Evolutionary conservation across 202 grass and related monocot genomes (phyloP), one percentile per base, ranked within the genome.

Genomic region (Schoenoplectus tabernaemontani): DNA sequence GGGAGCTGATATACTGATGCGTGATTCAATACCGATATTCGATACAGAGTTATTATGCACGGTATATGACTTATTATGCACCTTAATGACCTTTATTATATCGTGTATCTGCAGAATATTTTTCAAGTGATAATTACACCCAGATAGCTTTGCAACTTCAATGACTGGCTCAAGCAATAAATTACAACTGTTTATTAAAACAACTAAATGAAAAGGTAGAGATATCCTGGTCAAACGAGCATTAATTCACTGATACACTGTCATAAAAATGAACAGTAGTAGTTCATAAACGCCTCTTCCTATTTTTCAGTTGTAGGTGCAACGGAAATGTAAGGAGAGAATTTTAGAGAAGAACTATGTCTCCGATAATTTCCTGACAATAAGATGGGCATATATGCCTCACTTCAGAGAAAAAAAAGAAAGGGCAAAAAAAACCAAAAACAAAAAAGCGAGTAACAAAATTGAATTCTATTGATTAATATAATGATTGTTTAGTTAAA

Each of bases 401-500:
- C 4, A 7, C 43, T 22, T 39, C 48, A 51, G 48, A 51, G 17
- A 11, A 51, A 51, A 51, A 39, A 51, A 17, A 2, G 12, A 33
- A 50, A 64, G 8, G 7, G 8, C 20, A 4, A 51, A 64, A 76
- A n/a, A n/a, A n/a, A n/a, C n/a, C n/a, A n/a, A n/a, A n/a, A n/a
- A n/a, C n/a, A 32, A 2, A 20, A 54, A 9, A 3, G 3, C 48
- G 24, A 26, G 15, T 51, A 75, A 28, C 11, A 48, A 24, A 28
- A 24, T 53, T 57, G 30, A 42, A 58, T 1, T 3, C 15, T n/a
- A 54, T 57, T 58, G 50, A 57, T 59, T 59, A 79, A 79, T 60
- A 3, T 51, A 79, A 59, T 78, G 7, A 79, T 62, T 79, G 44
- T n/a, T 32, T 53, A 46, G 68, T 24, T 51, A n/a, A 13, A 73